Evolutionary conservation across 371 early-diverging fungal genomes (phyloP), one percentile per base, ranked within the genome.

Genomic region (Lichtheimia ornata): DNA sequence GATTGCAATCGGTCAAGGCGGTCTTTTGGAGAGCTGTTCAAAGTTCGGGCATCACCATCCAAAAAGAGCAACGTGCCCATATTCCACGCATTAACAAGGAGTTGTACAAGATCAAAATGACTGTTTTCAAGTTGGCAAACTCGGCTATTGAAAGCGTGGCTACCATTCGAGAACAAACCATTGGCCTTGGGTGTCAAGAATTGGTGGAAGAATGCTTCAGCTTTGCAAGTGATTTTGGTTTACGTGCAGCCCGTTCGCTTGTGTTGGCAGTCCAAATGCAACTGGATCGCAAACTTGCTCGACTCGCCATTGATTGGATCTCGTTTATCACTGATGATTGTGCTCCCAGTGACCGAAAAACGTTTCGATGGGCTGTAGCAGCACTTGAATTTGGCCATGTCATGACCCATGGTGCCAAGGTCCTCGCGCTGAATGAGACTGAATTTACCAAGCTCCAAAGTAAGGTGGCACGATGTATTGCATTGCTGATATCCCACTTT

Each of bases 301-400:
- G 86, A 9, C 76, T 95, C 15, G 84, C 92, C 2, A 90, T 92
- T 44, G 91, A 91, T 50, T 95, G 95, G 95, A 89, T 92, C 49
- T 88, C 86, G 57, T 95, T 95, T 60, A 85, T 89, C 35, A 84
- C 83, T 30, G 88, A 88, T 54, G 91, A 91, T 58, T 93, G 92
- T 65, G 82, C 84, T 49, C 89, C 89, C 0, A 84, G 85, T 14
- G 91, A 92, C 53, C 78, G 88, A 20, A 91, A 89, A 65, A 95
- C 94, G 0, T 92, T 93, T 76, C 84, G 92, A 22, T 95, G 95
- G 95, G 91, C 91, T 4, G 89, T 95, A 43, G 77, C 86, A 50
- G 94, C 94, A 1, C 82, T 95, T 2, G 92, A 94, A 66, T 91
- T 92, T 69, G 89, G 91, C 2, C 90, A 91, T 86, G 71, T 83